A percentile compares a stretch with the other conserved stretches of the same genome.
These are phyloP conservation scores for Groenewaldozyma salmanticensis DNA, from an alignment of 805 yeast species.

Conservation along the genomic window DNA sequence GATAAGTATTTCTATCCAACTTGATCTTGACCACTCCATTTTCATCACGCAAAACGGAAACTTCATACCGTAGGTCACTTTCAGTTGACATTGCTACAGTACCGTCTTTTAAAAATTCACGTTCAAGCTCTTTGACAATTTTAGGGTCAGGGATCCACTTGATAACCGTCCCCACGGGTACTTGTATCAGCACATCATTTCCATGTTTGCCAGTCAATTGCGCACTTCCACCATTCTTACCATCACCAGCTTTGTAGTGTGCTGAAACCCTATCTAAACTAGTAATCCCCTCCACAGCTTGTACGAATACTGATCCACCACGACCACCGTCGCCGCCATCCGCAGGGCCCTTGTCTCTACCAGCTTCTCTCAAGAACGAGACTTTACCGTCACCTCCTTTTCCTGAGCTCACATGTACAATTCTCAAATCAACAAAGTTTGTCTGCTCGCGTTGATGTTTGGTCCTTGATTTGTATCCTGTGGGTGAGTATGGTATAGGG, in stretches of 20 bases:
- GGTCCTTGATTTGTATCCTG: conserved; percentile 11
- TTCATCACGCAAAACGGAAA: conserved; percentile 14
- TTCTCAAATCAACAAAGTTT: conserved; percentile 52
- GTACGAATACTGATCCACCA: conserved; percentile 82
- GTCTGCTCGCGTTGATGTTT: conserved; percentile 9
- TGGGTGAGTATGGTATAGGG: conserved; percentile 16
- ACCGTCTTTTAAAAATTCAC: conserved; percentile 10
- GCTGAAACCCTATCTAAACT: conserved; percentile 63
- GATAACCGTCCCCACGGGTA: conserved; percentile 86
- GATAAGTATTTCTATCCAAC: conserved; percentile 50
- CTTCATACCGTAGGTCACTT: conserved; percentile 3
- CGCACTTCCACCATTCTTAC: conserved; percentile 57
- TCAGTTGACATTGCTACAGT: conserved; percentile 13
- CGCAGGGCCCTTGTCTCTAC: conserved; percentile 82
- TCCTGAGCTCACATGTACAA: conserved; percentile 64
- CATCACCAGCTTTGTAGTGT: conserved; percentile 62
- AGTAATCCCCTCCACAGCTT: conserved; percentile 62
- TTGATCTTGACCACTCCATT: conserved; percentile 31
- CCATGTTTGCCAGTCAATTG: conserved; percentile 88
- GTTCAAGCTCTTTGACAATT: conserved; percentile 14
- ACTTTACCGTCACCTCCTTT: conserved; percentile 83
- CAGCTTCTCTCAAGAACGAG: conserved; percentile 80
- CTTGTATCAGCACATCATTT: conserved; percentile 65
- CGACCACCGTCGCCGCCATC: conserved; percentile 99
- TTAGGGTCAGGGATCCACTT: conserved; percentile 75